Base-by-base conservation (phyloP, 495 filamentous ascomycete genomes). In the Amphirosellinia nigrospora region DNA sequence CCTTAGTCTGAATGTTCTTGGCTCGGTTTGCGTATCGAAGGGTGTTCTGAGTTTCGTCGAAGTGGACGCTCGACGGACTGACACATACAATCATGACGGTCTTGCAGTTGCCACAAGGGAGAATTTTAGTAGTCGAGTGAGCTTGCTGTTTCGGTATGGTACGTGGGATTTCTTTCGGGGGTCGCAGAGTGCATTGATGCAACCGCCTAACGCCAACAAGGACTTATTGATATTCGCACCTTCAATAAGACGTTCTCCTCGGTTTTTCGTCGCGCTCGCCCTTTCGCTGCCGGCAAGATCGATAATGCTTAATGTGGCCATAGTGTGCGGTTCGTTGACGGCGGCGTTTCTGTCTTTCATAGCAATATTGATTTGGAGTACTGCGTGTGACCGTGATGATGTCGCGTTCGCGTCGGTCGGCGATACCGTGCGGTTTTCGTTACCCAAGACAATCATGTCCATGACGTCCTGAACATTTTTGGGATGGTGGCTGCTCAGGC, bases 81-180 rank as follows among this genome's bases (percentile, higher is more conserved):
- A 98, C 94, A 75, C 96, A 99, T 39, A 99, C 96, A 75, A 99
- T 99, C 96, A 99, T 99, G 74, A 99, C 96, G 13, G 96, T 99
- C 83, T 93, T 94, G 84, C 96, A 99, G 78, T 99, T 99, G 3
- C 96, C 96, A 53, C 96, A 1, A 99, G 86, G 2, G 94, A 96
- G 82, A 99, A 99, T 72, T 99, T 99, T 32, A 99, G 88, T 1
- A 99, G 84, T 50, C 96, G 91, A 2, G 96, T 99, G 59, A 99
- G 89, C 75, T 98, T 99, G 39, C 94, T 98, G 81, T 99, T 98
- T 68, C 96, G 89, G 82, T 99, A 99, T 2, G 96, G 96, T 15
- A 99, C 91, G 76, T 99, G 96, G 72, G 97, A 97, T 65, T 88
- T 90, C 83, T 96, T 97, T 41, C 92, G 89, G 23, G 93, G 90